Base-by-base conservation (phyloP, 2,329 filamentous ascomycete genomes). In the Thermomyces lanuginosus region DNA sequence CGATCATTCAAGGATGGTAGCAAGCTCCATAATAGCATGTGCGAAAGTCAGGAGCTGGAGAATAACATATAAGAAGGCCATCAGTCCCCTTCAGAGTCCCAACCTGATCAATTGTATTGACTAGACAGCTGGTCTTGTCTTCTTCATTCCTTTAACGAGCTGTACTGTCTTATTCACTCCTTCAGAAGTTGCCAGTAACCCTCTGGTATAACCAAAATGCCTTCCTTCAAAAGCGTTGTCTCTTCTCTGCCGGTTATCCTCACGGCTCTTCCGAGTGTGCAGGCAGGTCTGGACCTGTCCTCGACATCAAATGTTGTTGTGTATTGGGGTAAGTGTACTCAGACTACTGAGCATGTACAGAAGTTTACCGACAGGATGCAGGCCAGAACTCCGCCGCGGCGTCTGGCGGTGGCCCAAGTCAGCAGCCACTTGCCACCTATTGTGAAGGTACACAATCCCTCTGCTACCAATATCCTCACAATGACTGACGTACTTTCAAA, bases 321-420 rank as follows among this genome's bases (percentile, higher is more conserved):
- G 2, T 79, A 79, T 46, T 79, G 73, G 73, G 74, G 50, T 52
- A 32, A 19, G 40, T 33, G 14, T n/a, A n/a, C n/a, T n/a, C n/a
- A n/a, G 17, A 3, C 2, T 13, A 2, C 3, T 9, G 4, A 2
- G 3, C 9, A 6, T 4, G 2, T 12, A 6, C 9, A 14, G 7
- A 18, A 17, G n/a, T n/a, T n/a, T 10, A 8, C 9, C 12, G 2
- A 26, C 7, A 11, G 20, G n/a, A 22, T 8, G 3, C 25, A 51
- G 48, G 72, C 55, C 73, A 78, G 42, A 77, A 78, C 44, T 77
- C 72, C 0, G 61, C 56, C 35, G 52, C 56, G 6, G 54, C 60
- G 32, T 55, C 54, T 3, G 48, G 41, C 10, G 60, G 60, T 3
- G 36, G 50, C 5, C 36, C 53, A 10, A 55, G 59, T 2, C 72